Evolutionary conservation across 2,329 filamentous ascomycete species (phyloP), one percentile per base, ranked within the genome.

Genomic region (Didymella glomerata): DNA sequence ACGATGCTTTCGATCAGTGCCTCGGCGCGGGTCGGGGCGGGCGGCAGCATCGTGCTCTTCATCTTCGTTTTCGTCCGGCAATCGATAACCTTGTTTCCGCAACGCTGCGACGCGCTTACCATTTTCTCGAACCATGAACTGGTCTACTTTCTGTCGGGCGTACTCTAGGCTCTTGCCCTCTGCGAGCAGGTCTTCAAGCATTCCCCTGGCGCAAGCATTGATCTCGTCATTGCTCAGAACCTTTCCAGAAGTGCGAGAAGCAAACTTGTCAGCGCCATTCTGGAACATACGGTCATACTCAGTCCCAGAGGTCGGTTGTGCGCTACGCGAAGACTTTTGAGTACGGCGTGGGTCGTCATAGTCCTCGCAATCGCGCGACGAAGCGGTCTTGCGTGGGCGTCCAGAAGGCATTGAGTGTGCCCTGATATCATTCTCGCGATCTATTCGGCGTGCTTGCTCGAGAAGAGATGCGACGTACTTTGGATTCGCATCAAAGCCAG

Each of bases 261-360:
- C 46, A 13, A 24, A 22, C 20, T 25, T 30, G 20, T 48, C 34
- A 27, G 16, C 13, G 18, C 47, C 47, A 9, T 49, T 41, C 14
- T 49, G 47, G 22, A 49, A 49, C 47, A 49, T 30, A 16, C 47
- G 47, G 20, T 41, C 47, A 27, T 49, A 49, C 34, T 41, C 47
- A 27, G 34, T 28, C 13, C 7, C 6, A 13, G 32, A 27, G 3
- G 13, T 22, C 14, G 27, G n/a, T 27, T 46, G 27, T 7, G 16
- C 24, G 44, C 36, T 30, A 16, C 47, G 47, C n/a, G 34, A 4
- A 44, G 41, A n/a, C 24, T 49, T 20, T 14, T 40, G n/a, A 6
- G 47, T 11, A 14, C 24, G 32, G 16, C 46, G 32, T 10, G 4
- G 42, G 3, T 24, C 16, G 16, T 44, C 41, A 27, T 44, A 44